A percentile compares a stretch with the other conserved stretches of the same genome.
Conservation (phyloP, 148 eudicot species). For the Cornus controversa region DNA sequence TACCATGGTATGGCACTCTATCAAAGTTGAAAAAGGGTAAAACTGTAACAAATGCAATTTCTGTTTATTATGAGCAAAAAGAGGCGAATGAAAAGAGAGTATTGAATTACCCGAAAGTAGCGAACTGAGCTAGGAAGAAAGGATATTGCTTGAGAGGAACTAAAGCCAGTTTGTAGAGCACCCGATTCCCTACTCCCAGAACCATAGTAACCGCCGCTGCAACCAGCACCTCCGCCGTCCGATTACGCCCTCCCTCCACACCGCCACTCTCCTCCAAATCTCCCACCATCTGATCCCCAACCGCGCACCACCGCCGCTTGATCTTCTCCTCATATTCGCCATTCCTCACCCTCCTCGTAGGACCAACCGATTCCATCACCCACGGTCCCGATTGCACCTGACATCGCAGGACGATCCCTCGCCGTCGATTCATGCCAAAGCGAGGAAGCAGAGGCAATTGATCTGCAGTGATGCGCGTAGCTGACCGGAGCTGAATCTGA, state of each 20-base stretch:
- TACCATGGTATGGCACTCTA: no score
- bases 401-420: constrained; percentile 12
- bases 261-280: constrained; percentile 14
- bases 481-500: neutral
- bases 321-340: constrained; percentile 14
- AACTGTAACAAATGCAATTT: no score
- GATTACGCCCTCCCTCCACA: constrained; percentile 12
- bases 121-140: constrained; percentile 93
- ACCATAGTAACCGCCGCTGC: constrained; percentile 79
- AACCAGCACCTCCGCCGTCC: constrained; percentile 47
- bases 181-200: constrained; percentile 89
- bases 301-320: neutral
- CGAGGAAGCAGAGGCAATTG: neutral
- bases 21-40: no score
- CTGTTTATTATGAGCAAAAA: no score
- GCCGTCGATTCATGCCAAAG: neutral
- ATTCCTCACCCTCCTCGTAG: constrained; percentile 6
- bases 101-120: constrained; percentile 73
- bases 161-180: constrained; percentile 82
- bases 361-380: constrained; percentile 20
- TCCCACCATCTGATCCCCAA: constrained; percentile 2
- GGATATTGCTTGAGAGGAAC: constrained; percentile 89
- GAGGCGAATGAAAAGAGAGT: no score
- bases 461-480: neutral
- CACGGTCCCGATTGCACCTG: constrained; percentile 2